Conservation (phyloP, 2,329 filamentous ascomycete genomes). For the Cytospora schulzeri region DNA sequence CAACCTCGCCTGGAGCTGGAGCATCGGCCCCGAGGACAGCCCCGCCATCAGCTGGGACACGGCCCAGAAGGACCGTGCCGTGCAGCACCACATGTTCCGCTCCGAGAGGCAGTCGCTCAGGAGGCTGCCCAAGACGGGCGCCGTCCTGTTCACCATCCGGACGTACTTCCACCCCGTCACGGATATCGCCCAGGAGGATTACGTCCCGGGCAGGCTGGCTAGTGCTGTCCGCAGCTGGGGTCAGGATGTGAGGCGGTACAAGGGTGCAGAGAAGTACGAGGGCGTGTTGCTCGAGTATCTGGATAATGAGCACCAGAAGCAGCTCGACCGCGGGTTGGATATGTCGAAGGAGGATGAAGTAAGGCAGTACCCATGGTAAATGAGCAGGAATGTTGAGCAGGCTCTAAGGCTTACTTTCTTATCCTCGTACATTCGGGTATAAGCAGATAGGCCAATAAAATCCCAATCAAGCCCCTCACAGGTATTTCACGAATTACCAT, state of each 20-base stretch:
- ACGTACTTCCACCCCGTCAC: constrained; percentile 78
- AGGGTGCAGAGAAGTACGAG: constrained; percentile 74
- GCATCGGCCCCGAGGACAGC: constrained; percentile 73
- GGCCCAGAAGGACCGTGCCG: constrained; percentile 71
- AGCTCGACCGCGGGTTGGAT: constrained; percentile 68
- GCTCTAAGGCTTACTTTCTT: background rate
- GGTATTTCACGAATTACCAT: background rate
- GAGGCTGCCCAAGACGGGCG: constrained; percentile 59
- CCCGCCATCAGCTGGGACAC: constrained; percentile 70
- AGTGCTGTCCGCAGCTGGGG: constrained; percentile 82
- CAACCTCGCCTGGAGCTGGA: constrained; percentile 71
- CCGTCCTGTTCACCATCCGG: constrained; percentile 73
- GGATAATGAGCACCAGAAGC: constrained; percentile 72
- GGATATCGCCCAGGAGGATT: constrained; percentile 68
- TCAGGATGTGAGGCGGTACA: constrained; percentile 74
- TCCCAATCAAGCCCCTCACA: background rate
- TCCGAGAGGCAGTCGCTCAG: constrained; percentile 74
- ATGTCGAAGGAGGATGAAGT: constrained; percentile 61
- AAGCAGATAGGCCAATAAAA: background rate
- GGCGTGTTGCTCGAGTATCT: constrained; percentile 76
- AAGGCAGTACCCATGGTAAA: constrained; percentile 63
- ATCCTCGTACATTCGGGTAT: background rate
- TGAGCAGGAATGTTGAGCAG: background rate
- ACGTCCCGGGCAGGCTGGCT: constrained; percentile 76
- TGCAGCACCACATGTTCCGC: constrained; percentile 75